Base-by-base conservation (phyloP, 495 filamentous ascomycete species). In the Podospora sp. region DNA sequence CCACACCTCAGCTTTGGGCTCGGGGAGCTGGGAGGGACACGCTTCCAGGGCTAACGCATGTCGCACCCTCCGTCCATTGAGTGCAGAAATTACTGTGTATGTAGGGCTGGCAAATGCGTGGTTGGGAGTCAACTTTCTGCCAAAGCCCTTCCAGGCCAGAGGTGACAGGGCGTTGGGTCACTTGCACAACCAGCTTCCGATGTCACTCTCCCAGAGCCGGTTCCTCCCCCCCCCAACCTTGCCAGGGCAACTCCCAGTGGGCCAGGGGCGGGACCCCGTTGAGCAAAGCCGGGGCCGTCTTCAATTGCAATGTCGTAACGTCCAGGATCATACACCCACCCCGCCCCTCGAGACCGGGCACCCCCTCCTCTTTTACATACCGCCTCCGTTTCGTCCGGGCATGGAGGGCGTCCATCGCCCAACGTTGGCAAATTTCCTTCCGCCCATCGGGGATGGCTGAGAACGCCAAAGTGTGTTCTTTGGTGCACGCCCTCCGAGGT, bases 181-280 rank as follows among this genome's bases (percentile, higher is more conserved):
- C 52, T 24, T 25, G 11, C 56, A 59, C 56, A 59, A 59, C 56
- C 56, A n/a, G 24, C 24, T 59, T 59, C 56, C 56, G 56, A 59
- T 59, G 56, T 59, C 56, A 59, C 56, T 59, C 55, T 22, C 22
- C 40, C 40, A 46, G 40, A 46, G 56, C 26, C 26, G 56, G 24
- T 59, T 33, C 24, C 21, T 2, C 21, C 56, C 21, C 21, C 5
- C 56, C 24, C 25, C 8, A 1, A n/a, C 3, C 26, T 8, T 59
- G 56, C 40, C 24, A 60, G 24, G 3, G 26, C 25, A 33, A 2
- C 56, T 35, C 4, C 40, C 40, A 46, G 5, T 6, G 12, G 40
- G 40, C 12, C 40, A 18, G 40, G 21, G 52, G 52, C 22, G 53
- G 18, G 21, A 7, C 53, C 22, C 14, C 18, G 20, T 11, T 26